Evolutionary conservation across 805 yeast genomes (phyloP), one percentile per base, ranked within the genome.

Genomic region (Lachancea nothofagi): DNA sequence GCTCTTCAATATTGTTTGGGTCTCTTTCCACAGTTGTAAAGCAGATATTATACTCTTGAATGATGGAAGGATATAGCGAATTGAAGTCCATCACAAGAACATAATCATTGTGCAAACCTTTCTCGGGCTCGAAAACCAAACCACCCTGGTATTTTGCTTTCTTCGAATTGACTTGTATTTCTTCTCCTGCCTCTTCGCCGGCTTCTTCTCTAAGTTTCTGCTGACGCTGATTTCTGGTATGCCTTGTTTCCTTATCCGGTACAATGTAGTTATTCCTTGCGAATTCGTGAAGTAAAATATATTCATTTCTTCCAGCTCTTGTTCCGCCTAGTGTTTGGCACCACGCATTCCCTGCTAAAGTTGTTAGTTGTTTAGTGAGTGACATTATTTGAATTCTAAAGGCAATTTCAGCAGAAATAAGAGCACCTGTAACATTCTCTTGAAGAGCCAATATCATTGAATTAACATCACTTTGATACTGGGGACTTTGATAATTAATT

Each of bases 281-380:
- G 62, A 93, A 93, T 64, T 93, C 97, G 61, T 93, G 98, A 40
- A 93, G 66, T 61, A 93, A 69, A 72, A 93, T 85, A 58, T 68
- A 93, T 61, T 93, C 97, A 64, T 90, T 90, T 66, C 98, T 76
- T 52, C 95, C 97, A 7, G 96, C 94, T 53, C 98, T 75, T 0
- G 97, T 87, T 63, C 98, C 98, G 37, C 87, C 80, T 36, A 93
- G 69, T 1, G 98, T 93, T 47, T 86, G 88, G 1, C 94, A 75
- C 98, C 98, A 93, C 0, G 96, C 90, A 60, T 93, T 93, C 52
- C 98, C 98, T 1, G 97, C 97, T 45, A 93, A 70, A 49, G 82
- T 83, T 1, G 98, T 93, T 54, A 93, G 70, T 55, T 89, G 96
- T 51, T 86, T 86, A 0, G 97, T 84, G 39, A 93, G 69, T 2